Base-by-base conservation (phyloP, 345 rosid genomes). In the Barbarea vulgaris region DNA sequence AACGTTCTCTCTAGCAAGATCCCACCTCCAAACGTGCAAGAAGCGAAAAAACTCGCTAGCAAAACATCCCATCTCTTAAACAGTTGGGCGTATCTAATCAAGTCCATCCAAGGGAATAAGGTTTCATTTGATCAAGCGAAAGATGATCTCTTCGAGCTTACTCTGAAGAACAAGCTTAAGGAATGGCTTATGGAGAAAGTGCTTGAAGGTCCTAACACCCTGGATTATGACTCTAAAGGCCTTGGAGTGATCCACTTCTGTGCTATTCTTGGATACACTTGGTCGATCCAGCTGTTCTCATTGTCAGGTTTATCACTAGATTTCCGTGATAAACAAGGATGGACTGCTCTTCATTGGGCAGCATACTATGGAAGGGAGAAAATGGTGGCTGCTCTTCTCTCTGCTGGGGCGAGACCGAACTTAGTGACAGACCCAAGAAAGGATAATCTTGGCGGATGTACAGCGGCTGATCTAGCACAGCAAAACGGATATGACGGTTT, bases 281-380 rank as follows among this genome's bases (percentile, higher is more conserved):
- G 99, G 99, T 89, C 99, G 36, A 41, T 88, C 77, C 77, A 77
- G 81, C 75, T 92, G 41, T 92, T 82, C 79, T 85, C 87, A n/a
- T 86, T 81, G 84, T 84, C 99, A 37, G 91, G 91, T 55, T 73
- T 92, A 34, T 89, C 99, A 6, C 64, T 95, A 58, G 87, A 92
- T 81, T 86, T 82, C 64, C 93, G 98, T 72, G 99, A 95, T 80
- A 95, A 88, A 71, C 80, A 59, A 72, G 99, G 99, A 42, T 95
- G 98, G 98, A 95, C 99, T 39, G 96, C 99, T 74, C 96, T 95
- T 80, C 99, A 95, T 66, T 95, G 99, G 99, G 99, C 99, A 69
- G 97, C 99, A 66, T 83, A 79, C 81, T 75, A 67, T 62, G 98
- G 99, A 70, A 89, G 96, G 83, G 90, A 92, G 83, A 89, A 86